Evolutionary conservation across 495 filamentous ascomycete species (phyloP).

Genomic region (Lasiosphaeriaceae sp.): DNA sequence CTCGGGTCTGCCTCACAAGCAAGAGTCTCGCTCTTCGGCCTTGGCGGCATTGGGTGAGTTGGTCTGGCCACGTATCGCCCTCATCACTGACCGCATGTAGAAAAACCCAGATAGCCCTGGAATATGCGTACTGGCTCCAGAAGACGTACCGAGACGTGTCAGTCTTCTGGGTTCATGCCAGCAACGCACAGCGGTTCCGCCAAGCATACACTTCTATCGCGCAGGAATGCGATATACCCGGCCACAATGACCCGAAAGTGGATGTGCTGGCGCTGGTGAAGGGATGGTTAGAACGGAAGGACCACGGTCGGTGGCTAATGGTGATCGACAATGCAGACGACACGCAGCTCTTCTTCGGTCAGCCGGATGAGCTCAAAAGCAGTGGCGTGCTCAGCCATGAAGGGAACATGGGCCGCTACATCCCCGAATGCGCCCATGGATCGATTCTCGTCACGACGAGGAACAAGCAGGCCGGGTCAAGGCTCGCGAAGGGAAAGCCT

Average conservation of each 20-base stretch:
- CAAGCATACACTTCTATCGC: conserved; percentile 37
- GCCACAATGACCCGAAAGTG: conserved; percentile 30
- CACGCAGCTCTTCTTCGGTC: conserved; percentile 22
- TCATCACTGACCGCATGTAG: too few species aligned
- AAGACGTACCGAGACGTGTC: background rate
- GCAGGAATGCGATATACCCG: conserved; percentile 31
- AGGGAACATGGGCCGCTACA: conserved; percentile 20
- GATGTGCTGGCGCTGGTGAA: conserved; percentile 34
- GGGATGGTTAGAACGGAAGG: conserved; percentile 36
- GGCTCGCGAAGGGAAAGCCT: conserved; percentile 10
- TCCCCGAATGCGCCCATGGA: conserved; percentile 36
- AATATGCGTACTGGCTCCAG: background rate
- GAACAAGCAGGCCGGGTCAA: conserved; percentile 28
- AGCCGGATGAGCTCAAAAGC: background rate
- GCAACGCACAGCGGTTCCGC: background rate
- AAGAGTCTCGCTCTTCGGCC: too few species aligned
- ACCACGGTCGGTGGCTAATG: conserved; percentile 36
- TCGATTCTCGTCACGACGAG: conserved; percentile 40
- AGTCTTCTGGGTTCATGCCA: background rate
- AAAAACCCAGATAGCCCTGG: background rate
- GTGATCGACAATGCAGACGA: too few species aligned
- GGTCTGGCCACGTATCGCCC: too few species aligned
- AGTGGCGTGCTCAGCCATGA: background rate
- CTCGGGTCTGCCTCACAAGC: too few species aligned
- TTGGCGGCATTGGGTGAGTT: too few species aligned